Evolutionary conservation across 805 yeast species (phyloP).

Genomic region (Maudiozyma saulgeensis): DNA sequence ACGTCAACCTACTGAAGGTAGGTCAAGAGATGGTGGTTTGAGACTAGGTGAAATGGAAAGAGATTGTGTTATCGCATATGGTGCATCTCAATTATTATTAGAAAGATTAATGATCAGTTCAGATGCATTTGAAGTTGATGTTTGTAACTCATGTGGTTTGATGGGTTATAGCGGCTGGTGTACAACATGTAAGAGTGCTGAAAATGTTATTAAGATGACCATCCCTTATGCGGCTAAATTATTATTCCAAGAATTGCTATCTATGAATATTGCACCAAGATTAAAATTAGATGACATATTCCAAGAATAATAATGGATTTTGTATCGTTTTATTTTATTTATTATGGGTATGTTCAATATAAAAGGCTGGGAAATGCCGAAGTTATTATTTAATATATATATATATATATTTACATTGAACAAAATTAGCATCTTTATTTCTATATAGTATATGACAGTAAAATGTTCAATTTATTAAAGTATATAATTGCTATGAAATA

Average conservation of each 20-base stretch:
- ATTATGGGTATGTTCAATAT: neutral
- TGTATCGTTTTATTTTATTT: neutral
- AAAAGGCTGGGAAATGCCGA: too few species aligned
- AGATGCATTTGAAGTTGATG: conserved; percentile 95
- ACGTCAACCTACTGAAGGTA: conserved; percentile 97
- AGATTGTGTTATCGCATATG: conserved; percentile 98
- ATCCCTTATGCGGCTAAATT: conserved; percentile 98
- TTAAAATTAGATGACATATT: conserved; percentile 82
- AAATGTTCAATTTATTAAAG: neutral
- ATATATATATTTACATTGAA: too few species aligned
- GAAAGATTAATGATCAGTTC: conserved; percentile 95
- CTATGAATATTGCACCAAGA: conserved; percentile 99
- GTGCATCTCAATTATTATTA: conserved; percentile 87
- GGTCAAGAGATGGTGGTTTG: conserved; percentile 97
- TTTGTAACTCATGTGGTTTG: conserved; percentile 87
- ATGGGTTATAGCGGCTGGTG: conserved; percentile 99
- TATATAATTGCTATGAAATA: neutral
- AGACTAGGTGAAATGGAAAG: conserved; percentile 99
- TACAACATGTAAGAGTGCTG: conserved; percentile 87
- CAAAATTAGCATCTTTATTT: neutral
- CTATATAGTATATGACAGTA: neutral
- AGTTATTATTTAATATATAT: too few species aligned
- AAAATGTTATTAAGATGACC: conserved; percentile 81
- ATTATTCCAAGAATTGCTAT: conserved; percentile 88
- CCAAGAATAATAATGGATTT: conserved; percentile 25